These are phyloP conservation scores for Termitomyces sp. DNA, from an alignment of 1,284 basidiomycete species.

Conservation along the genomic window DNA sequence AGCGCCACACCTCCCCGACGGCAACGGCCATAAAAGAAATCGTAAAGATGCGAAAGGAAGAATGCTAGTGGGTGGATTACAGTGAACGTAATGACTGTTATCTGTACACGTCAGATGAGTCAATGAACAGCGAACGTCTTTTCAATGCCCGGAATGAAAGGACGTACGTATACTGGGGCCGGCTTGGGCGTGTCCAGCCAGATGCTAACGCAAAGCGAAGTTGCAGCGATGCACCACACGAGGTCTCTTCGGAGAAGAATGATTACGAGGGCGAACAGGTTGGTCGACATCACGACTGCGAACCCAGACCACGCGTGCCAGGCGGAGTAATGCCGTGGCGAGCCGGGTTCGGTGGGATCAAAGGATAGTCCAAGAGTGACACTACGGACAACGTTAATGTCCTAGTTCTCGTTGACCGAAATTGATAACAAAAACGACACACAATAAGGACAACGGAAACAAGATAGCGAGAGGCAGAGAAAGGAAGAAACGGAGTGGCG, in stretches of 20 bases:
- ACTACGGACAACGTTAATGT: constrained; percentile 30
- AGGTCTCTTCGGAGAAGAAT: constrained; percentile 54
- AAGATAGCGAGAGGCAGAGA: constrained; percentile 49
- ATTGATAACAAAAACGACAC: constrained; percentile 37
- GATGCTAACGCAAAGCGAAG: constrained; percentile 63
- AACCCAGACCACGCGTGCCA: constrained; percentile 59
- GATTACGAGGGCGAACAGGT: constrained; percentile 54
- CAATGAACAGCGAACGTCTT: too few relatives aligned
- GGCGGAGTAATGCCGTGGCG: constrained; percentile 39
- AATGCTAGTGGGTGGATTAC: constrained; percentile 18
- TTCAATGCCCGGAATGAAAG: not conserved
- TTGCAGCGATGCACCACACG: constrained; percentile 66
- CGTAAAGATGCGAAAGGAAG: constrained; percentile 12
- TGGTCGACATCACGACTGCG: constrained; percentile 53
- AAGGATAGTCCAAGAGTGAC: constrained; percentile 51
- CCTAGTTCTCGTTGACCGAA: not conserved
- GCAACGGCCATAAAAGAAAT: constrained; percentile 8
- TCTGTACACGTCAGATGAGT: constrained; percentile 8
- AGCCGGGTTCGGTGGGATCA: constrained; percentile 32
- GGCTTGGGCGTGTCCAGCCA: constrained; percentile 61
- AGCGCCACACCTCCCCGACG: constrained; percentile 9
- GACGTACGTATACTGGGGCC: constrained; percentile 53
- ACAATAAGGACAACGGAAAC: constrained; percentile 46
- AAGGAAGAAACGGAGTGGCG: constrained; percentile 68
- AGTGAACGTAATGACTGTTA: constrained; percentile 20